phyloP scores from a whole-genome alignment of 108 stramenopile genomes.

The Mediolabrus comicus region DNA sequence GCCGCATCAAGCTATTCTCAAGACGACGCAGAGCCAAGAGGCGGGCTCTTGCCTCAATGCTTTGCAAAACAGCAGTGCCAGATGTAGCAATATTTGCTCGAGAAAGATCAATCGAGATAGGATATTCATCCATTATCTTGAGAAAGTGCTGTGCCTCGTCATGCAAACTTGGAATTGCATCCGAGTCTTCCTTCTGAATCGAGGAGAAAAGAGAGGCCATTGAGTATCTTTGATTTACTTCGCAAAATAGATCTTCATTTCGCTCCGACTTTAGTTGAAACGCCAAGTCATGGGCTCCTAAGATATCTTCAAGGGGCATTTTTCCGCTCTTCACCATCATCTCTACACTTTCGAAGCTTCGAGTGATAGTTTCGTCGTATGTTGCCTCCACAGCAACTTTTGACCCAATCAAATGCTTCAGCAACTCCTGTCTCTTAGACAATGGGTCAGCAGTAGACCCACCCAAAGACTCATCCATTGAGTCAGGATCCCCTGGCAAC shows the following conservation, averaged over 20 bases:
- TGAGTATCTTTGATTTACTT: conserved; percentile 32
- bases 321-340: conserved; percentile 35
- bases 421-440: neutral
- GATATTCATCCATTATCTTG: conserved; percentile 34
- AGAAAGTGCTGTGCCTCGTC: conserved; percentile 31
- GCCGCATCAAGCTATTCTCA: conserved; percentile 17
- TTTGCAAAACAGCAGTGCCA: conserved; percentile 17
- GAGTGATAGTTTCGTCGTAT: conserved; percentile 21
- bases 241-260: conserved; percentile 7
- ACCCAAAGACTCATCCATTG: neutral
- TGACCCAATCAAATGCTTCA: conserved; percentile 24
- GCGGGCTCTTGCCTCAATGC: conserved; percentile 19
- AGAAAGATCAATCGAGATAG: conserved; percentile 22
- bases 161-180: neutral
- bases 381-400: conserved; percentile 21
- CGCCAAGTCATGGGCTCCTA: conserved; percentile 35
- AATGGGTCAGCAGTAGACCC: neutral
- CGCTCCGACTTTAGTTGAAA: neutral
- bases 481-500: conserved; percentile 3
- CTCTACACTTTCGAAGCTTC: conserved; percentile 35
- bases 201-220: conserved; percentile 22
- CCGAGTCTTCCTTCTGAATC: conserved; percentile 2
- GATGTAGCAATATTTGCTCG: neutral
- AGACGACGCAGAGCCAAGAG: conserved; percentile 32
- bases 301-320: conserved; percentile 38